phyloP scores from a whole-genome alignment of 768 basidiomycete species.

The Lactifluus rugatus region DNA sequence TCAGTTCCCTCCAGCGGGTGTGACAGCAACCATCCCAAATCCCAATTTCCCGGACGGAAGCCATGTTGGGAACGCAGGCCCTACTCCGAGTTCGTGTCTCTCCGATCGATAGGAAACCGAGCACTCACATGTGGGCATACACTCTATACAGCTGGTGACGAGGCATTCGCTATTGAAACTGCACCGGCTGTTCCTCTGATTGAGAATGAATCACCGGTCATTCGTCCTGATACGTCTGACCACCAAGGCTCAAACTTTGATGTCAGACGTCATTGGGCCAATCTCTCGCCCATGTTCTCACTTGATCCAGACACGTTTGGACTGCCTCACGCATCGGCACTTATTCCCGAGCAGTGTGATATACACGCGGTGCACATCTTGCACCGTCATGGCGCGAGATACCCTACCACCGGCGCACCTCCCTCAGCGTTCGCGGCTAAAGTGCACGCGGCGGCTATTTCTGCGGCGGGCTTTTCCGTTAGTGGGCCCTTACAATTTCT shows the following conservation, averaged over 20 bases:
- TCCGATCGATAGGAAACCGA: background rate
- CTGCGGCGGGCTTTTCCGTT: constrained; percentile 26
- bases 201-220: constrained; percentile 33
- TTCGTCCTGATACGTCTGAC: constrained; percentile 31
- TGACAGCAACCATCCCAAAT: constrained; percentile 26
- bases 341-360: constrained; percentile 38
- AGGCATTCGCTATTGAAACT: constrained; percentile 22
- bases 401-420: constrained; percentile 29
- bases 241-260: constrained; percentile 32
- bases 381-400: constrained; percentile 36
- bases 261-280: constrained; percentile 38
- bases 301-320: constrained; percentile 37
- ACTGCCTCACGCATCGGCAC: constrained; percentile 36
- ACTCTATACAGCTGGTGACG: constrained; percentile 22
- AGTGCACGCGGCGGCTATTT: constrained; percentile 18
- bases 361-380: constrained; percentile 36
- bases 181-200: constrained; percentile 33
- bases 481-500: constrained; percentile 34
- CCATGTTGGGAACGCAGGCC: constrained; percentile 38
- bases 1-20: constrained; percentile 34
- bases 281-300: constrained; percentile 43
- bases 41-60: constrained; percentile 34
- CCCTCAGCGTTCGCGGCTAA: constrained; percentile 25
- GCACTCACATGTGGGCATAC: background rate
- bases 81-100: constrained; percentile 35